Percentiles rank a stretch among this genome's conserved stretches.
phyloP scores from a whole-genome alignment of 2,329 filamentous ascomycete species.

The Phialocephala sp. region DNA sequence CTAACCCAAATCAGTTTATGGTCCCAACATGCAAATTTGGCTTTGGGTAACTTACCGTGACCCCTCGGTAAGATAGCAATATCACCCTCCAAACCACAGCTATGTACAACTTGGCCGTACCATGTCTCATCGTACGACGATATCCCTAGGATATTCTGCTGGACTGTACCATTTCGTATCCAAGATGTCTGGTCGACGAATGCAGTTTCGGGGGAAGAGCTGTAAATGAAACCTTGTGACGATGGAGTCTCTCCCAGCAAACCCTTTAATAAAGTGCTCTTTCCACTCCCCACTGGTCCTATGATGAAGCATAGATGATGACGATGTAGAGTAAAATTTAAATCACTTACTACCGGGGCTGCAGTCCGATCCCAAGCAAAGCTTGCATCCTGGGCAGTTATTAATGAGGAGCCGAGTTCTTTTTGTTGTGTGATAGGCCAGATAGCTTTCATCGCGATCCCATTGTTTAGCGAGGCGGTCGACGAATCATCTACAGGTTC shows the following conservation, averaged over 20 bases:
- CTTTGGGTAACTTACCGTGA: slow-evolving; percentile 64
- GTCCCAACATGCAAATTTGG: background rate
- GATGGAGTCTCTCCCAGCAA: slow-evolving; percentile 40
- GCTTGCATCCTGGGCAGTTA: slow-evolving; percentile 35
- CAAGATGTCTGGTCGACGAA: slow-evolving; percentile 54
- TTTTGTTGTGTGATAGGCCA: background rate
- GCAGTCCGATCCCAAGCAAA: slow-evolving; percentile 33
- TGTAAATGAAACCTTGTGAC: slow-evolving; percentile 36
- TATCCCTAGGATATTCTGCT: slow-evolving; percentile 48
- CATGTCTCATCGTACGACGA: slow-evolving; percentile 56
- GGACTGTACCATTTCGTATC: slow-evolving; percentile 50
- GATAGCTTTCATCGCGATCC: slow-evolving; percentile 26
- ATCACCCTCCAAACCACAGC: slow-evolving; percentile 67
- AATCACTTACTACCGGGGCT: slow-evolving; percentile 26
- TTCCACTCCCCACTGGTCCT: slow-evolving; percentile 44
- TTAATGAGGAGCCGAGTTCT: slow-evolving; percentile 19
- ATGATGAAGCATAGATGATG: slow-evolving; percentile 38
- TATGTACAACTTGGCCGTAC: slow-evolving; percentile 69
- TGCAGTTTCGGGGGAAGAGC: slow-evolving; percentile 36
- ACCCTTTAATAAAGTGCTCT: slow-evolving; percentile 40
- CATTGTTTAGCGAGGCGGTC: background rate
- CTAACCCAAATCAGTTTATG: slow-evolving; percentile 21
- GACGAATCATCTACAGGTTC: background rate
- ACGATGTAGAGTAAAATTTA: slow-evolving; percentile 29
- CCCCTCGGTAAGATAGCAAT: slow-evolving; percentile 65